Conservation (phyloP, 1,284 basidiomycete species). For the Leccinum brunneo-olivaceum region DNA sequence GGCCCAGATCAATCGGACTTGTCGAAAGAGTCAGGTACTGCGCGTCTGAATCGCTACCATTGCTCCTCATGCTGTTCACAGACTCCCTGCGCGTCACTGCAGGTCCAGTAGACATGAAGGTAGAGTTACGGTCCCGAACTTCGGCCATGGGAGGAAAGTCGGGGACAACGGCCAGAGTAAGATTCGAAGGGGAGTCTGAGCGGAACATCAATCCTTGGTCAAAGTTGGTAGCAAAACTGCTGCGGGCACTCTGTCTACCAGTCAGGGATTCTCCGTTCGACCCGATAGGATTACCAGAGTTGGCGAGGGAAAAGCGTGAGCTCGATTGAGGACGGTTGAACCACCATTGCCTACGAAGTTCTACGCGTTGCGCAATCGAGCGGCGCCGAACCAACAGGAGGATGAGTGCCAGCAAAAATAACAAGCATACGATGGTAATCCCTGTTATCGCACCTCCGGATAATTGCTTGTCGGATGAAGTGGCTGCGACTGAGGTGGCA, state of each 20-base stretch:
- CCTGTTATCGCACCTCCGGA: constrained; percentile 27
- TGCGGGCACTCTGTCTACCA: constrained; percentile 28
- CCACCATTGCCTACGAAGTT: constrained; percentile 28
- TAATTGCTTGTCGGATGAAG: constrained; percentile 13
- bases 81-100: constrained; percentile 31
- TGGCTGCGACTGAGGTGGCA: not conserved
- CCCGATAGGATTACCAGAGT: constrained; percentile 1
- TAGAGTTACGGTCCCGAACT: constrained; percentile 30
- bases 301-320: constrained; percentile 4
- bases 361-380: constrained; percentile 25
- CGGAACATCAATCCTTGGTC: constrained; percentile 30
- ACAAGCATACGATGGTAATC: constrained; percentile 22
- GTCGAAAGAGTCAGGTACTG: constrained; percentile 37
- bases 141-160: constrained; percentile 45
- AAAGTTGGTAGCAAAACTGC: constrained; percentile 42
- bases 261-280: not conserved
- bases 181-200: constrained; percentile 7
- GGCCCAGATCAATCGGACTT: constrained; percentile 12
- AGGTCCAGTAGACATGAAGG: constrained; percentile 16
- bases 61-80: constrained; percentile 33
- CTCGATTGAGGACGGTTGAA: constrained; percentile 2
- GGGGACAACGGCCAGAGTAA: constrained; percentile 14
- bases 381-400: constrained; percentile 32
- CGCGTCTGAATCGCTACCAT: constrained; percentile 24
- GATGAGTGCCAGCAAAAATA: constrained; percentile 20